phyloP scores from a whole-genome alignment of 1,139 yeast species.

The Yamadazyma dushanensis region DNA sequence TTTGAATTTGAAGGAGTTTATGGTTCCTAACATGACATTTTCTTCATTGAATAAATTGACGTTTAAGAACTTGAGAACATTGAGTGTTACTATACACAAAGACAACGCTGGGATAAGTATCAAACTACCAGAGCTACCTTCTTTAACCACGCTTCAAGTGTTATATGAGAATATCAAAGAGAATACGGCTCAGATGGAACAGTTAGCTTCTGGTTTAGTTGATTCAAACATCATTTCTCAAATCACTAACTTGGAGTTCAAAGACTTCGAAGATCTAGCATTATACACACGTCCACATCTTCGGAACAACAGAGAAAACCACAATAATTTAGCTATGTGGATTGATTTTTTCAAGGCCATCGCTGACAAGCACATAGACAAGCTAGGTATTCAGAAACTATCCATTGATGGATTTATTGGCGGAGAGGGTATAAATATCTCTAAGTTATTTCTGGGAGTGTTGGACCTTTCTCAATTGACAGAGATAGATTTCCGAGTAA shows the following conservation, averaged over 20 bases:
- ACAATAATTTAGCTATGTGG: constrained; percentile 12
- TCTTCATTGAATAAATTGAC: not conserved
- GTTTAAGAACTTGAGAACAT: constrained; percentile 1
- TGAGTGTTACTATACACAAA: not conserved
- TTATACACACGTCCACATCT: constrained; percentile 4
- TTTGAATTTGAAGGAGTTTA: not conserved
- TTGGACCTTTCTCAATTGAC: not conserved
- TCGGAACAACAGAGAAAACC: constrained; percentile 5
- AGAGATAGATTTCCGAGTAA: constrained; percentile 8
- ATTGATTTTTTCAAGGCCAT: constrained; percentile 11
- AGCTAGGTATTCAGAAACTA: constrained; percentile 3
- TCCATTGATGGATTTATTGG: constrained; percentile 15
- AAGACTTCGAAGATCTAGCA: constrained; percentile 11
- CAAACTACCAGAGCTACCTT: not conserved
- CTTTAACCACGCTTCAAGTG: not conserved
- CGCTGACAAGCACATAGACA: not conserved
- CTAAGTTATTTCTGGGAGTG: not conserved
- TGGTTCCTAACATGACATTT: constrained; percentile 1
- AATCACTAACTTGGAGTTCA: constrained; percentile 7
- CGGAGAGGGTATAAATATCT: constrained; percentile 4
- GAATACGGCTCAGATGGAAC: not conserved
- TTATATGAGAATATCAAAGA: not conserved
- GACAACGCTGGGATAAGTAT: not conserved
- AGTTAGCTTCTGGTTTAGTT: not conserved
- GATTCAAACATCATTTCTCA: not conserved